phyloP scores from a whole-genome alignment of 2,329 filamentous ascomycete species.

The Talaromyces pinophilus region DNA sequence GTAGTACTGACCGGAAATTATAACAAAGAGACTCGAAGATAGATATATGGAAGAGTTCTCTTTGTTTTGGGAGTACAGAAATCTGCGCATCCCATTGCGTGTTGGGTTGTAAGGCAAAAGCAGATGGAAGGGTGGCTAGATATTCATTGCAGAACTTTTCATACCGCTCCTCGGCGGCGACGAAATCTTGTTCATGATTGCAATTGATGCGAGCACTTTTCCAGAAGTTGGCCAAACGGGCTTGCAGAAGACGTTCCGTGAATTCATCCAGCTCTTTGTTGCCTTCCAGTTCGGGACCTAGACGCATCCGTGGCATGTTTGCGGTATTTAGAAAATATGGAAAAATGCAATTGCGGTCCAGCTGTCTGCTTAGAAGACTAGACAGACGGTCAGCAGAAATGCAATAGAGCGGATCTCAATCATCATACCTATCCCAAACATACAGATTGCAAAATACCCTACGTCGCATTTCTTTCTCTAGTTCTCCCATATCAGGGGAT shows the following conservation, averaged over 20 bases:
- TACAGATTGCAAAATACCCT: not conserved
- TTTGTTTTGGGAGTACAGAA: not conserved
- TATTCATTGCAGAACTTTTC: not conserved
- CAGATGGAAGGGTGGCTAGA: not conserved
- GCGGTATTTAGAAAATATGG: not conserved
- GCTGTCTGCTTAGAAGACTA: not conserved
- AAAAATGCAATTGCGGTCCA: not conserved
- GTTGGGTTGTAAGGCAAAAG: not conserved
- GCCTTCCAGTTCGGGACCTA: not conserved
- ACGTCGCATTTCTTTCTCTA: slow-evolving; percentile 4
- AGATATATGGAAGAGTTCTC: not conserved
- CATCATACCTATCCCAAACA: not conserved
- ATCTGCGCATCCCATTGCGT: not conserved
- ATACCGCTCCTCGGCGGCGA: not conserved
- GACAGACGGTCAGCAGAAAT: not conserved
- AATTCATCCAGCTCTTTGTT: not conserved
- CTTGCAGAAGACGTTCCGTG: slow-evolving; percentile 2
- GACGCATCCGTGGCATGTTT: slow-evolving; percentile 4
- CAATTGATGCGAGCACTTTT: too few species aligned
- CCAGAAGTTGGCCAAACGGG: slow-evolving; percentile 4
- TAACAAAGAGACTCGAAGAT: slow-evolving; percentile 6
- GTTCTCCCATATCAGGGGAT: not conserved
- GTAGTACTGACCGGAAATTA: not conserved
- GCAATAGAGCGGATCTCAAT: too few species aligned
- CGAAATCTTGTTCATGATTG: not conserved